Percentiles rank a stretch among this genome's conserved stretches.
Conservation (phyloP, 768 basidiomycete genomes). For the Lactarius psammicola region DNA sequence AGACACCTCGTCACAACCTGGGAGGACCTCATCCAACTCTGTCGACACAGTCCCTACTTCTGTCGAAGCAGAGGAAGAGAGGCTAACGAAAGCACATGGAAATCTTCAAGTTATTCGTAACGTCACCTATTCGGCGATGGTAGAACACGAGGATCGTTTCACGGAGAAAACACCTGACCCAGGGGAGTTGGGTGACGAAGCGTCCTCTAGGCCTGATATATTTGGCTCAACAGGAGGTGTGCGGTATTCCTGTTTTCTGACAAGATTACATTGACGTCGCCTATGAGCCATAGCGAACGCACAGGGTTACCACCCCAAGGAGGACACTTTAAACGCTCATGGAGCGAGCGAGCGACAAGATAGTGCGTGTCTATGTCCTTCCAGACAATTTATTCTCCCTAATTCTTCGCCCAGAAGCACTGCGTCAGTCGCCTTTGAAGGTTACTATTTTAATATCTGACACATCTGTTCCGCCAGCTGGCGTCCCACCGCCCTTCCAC, state of each 20-base stretch:
- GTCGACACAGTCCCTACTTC: conserved; percentile 31
- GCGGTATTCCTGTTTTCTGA: background rate
- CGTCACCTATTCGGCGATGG: conserved; percentile 28
- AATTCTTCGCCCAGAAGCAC: conserved; percentile 22
- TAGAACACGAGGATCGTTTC: conserved; percentile 21
- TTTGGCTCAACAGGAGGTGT: conserved; percentile 41
- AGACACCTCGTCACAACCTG: conserved; percentile 1
- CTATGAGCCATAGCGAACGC: conserved; percentile 78
- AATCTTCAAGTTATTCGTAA: conserved; percentile 17
- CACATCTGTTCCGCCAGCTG: background rate
- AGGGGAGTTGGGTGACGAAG: conserved; percentile 45
- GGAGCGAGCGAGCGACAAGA: background rate
- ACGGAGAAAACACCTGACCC: conserved; percentile 13
- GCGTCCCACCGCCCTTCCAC: conserved; percentile 21
- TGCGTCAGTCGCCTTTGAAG: background rate
- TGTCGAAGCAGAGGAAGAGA: conserved; percentile 33
- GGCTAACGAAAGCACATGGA: conserved; percentile 33
- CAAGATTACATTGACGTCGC: background rate
- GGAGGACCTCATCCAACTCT: conserved; percentile 30
- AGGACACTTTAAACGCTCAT: background rate
- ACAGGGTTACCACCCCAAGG: conserved; percentile 69
- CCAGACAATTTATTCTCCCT: background rate
- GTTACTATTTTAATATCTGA: background rate
- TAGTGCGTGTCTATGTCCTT: conserved; percentile 9
- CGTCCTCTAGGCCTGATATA: conserved; percentile 44